Conservation (phyloP, 495 filamentous ascomycete species). For the Penicillium lagena region DNA sequence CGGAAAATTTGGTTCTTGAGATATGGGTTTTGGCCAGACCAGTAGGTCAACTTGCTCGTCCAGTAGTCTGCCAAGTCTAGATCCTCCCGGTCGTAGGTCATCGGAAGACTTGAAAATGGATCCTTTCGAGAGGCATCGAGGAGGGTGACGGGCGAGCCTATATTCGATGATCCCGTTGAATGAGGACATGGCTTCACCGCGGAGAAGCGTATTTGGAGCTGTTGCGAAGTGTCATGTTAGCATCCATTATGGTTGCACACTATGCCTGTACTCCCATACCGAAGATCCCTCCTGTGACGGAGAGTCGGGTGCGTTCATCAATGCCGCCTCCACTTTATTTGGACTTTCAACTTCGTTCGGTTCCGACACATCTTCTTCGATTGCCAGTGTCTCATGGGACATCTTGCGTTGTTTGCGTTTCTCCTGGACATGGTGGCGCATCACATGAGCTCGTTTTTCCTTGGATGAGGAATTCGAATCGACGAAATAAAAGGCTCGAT, state of each 20-base stretch:
- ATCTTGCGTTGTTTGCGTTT: constrained; percentile 33
- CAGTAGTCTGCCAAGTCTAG: constrained; percentile 31
- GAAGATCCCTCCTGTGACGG: constrained; percentile 6
- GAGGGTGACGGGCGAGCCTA: constrained; percentile 20
- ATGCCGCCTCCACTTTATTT: not conserved
- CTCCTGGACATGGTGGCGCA: constrained; percentile 44
- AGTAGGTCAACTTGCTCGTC: constrained; percentile 33
- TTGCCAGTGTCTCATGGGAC: constrained; percentile 18
- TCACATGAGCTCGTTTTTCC: constrained; percentile 43
- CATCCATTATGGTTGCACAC: not conserved
- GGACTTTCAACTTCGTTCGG: not conserved
- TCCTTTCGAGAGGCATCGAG: constrained; percentile 29
- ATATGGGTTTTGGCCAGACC: constrained; percentile 37
- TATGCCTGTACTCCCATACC: constrained; percentile 10
- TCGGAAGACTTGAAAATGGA: constrained; percentile 26
- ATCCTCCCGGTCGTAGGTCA: constrained; percentile 14
- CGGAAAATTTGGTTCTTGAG: constrained; percentile 33
- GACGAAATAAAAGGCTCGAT: constrained; percentile 40
- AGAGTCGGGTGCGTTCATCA: not conserved
- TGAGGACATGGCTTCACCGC: constrained; percentile 7
- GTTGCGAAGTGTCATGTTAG: not conserved
- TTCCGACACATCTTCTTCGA: constrained; percentile 2
- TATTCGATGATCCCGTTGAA: constrained; percentile 1
- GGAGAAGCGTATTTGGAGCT: constrained; percentile 17
- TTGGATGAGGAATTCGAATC: constrained; percentile 37